phyloP scores from a whole-genome alignment of 192 early-diverging fungal species.

The Phycomyces nitens region DNA sequence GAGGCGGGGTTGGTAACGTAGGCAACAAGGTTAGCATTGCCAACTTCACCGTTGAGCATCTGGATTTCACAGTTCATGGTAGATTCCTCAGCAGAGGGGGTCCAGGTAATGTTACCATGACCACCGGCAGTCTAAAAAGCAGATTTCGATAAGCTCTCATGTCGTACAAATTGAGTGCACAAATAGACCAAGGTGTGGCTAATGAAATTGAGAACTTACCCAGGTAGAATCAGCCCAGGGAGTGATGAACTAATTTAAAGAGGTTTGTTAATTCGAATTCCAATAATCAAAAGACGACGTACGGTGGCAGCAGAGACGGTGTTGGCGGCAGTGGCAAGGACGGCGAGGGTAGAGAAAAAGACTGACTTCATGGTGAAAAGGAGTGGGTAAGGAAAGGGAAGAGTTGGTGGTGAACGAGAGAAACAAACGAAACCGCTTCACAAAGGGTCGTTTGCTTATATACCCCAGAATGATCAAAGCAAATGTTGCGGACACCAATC shows the following conservation, averaged over 20 bases:
- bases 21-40: constrained; percentile 32
- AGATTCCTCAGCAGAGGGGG: constrained; percentile 11
- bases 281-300: no score
- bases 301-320: constrained; percentile 24
- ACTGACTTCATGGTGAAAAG: constrained; percentile 29
- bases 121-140: constrained; percentile 24
- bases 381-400: neutral
- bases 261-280: neutral
- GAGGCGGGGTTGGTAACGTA: constrained; percentile 15
- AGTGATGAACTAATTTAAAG: constrained; percentile 21
- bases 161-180: constrained; percentile 6
- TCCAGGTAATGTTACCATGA: constrained; percentile 30
- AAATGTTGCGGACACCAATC: no score
- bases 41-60: constrained; percentile 25
- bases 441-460: no score
- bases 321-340: constrained; percentile 11
- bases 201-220: constrained; percentile 19
- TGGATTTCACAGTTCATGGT: constrained; percentile 26
- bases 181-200: neutral
- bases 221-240: constrained; percentile 32
- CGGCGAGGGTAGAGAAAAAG: constrained; percentile 17
- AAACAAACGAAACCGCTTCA: neutral
- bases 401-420: neutral
- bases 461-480: no score
- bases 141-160: neutral